Base-by-base conservation (phyloP, 441 rosid genomes). In the Adansonia gregorii region DNA sequence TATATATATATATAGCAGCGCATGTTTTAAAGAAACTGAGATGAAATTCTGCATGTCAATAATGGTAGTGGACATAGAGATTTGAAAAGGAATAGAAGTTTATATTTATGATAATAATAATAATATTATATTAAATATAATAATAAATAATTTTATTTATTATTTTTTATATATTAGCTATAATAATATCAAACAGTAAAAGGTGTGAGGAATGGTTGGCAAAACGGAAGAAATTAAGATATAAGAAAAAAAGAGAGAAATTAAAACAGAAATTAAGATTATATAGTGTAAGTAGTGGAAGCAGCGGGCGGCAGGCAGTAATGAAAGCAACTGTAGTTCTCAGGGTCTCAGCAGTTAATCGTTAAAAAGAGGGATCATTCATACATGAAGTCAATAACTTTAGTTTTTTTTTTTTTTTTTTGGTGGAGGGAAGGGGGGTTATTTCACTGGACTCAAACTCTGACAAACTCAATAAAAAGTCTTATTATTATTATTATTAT, bases 381-480 rank as follows among this genome's bases (percentile, higher is more conserved):
- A 71, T 71, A 76, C 27, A 45, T 31, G 46, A 76, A 73, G 70
- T 46, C 59, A 39, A 76, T 4, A 80, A 66, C 83, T 80, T 66
- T 76, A 71, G 76, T 64, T 70, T 17, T 17, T 24, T 67, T 67
- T 54, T n/a, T 31, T 31, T 31, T 31, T 31, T 31, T 31, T 31
- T 31, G 35, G n/a, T n/a, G n/a, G n/a, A n/a, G n/a, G 1, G 3
- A 2, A 3, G 35, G 2, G 35, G 35, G 12, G 52, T 19, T 24
- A 52, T 56, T 41, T 55, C 58, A 58, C 39, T 39, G 76, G 67
- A 20, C 41, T 72, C 48, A 6, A 17, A 22, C 46, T 52, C 41
- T 15, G 3, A 2, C 41, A 17, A 31, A 51, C 49, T 1, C 45
- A 31, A 17, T 39, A 69, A 4, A 19, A 49, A 67, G 45, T 19